phyloP scores from a whole-genome alignment of 768 basidiomycete species.

The Russula brevipes region DNA sequence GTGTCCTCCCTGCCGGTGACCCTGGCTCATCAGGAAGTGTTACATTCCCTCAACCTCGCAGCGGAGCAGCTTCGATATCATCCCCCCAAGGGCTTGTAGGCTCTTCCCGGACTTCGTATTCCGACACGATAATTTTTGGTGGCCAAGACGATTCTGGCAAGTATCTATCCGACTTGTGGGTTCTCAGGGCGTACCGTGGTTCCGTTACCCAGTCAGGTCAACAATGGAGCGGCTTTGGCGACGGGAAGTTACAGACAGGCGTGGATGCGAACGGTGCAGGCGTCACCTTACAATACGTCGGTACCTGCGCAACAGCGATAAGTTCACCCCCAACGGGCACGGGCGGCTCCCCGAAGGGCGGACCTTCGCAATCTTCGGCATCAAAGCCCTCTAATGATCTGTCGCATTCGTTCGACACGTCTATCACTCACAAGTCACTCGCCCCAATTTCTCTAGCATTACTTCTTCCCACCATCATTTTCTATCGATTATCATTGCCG shows the following conservation, averaged over 20 bases:
- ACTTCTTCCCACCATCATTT: slow-evolving; percentile 39
- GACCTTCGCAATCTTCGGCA: slow-evolving; percentile 26
- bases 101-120: slow-evolving; percentile 38
- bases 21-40: slow-evolving; percentile 47
- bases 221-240: slow-evolving; percentile 60
- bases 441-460: slow-evolving; percentile 47
- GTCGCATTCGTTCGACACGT: slow-evolving; percentile 36
- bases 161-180: slow-evolving; percentile 72
- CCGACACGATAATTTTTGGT: slow-evolving; percentile 77
- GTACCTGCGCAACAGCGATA: slow-evolving; percentile 50
- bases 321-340: background rate
- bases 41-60: slow-evolving; percentile 59
- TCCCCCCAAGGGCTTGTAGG: slow-evolving; percentile 55
- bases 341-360: slow-evolving; percentile 19
- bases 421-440: slow-evolving; percentile 43
- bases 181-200: slow-evolving; percentile 68
- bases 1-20: slow-evolving; percentile 71
- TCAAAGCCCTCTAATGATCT: slow-evolving; percentile 8
- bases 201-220: slow-evolving; percentile 49
- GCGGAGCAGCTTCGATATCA: slow-evolving; percentile 64
- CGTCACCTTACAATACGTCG: slow-evolving; percentile 55
- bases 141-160: slow-evolving; percentile 62
- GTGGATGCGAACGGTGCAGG: slow-evolving; percentile 61
- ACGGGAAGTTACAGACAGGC: slow-evolving; percentile 59
- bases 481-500: slow-evolving; percentile 41